phyloP scores from a whole-genome alignment of 2,329 filamentous ascomycete species.

The Fusarium falciforme region DNA sequence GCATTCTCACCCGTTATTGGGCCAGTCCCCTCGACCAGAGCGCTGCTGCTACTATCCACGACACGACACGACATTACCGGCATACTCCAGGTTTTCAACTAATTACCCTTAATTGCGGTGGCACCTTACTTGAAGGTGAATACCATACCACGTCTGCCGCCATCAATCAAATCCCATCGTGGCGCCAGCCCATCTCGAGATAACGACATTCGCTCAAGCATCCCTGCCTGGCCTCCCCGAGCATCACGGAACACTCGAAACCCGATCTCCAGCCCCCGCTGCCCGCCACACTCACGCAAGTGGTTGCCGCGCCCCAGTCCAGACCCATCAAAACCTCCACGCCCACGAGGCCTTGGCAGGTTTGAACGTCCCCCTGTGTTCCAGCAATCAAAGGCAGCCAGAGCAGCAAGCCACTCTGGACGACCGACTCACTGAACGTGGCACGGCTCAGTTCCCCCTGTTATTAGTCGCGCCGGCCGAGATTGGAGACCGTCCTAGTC shows the following conservation, averaged over 20 bases:
- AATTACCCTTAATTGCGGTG: slow-evolving; percentile 14
- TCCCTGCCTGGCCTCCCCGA: slow-evolving; percentile 1
- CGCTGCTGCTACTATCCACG: slow-evolving; percentile 9
- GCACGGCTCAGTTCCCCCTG: slow-evolving; percentile 35
- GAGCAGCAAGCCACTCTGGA: slow-evolving; percentile 35
- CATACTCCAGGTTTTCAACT: slow-evolving; percentile 23
- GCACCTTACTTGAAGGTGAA: slow-evolving; percentile 6
- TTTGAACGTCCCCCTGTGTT: slow-evolving; percentile 15
- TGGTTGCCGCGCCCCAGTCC: slow-evolving; percentile 2
- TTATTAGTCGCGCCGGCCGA: slow-evolving; percentile 25
- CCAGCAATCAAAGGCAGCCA: slow-evolving; percentile 14
- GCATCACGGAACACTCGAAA: slow-evolving; percentile 13
- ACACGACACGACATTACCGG: slow-evolving; percentile 5
- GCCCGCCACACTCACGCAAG: slow-evolving; percentile 7
- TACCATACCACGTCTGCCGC: not conserved
- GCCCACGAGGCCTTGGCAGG: slow-evolving; percentile 4
- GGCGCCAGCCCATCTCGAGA: slow-evolving; percentile 16
- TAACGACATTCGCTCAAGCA: slow-evolving; percentile 20
- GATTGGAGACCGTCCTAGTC: slow-evolving; percentile 17
- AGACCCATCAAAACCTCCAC: slow-evolving; percentile 20
- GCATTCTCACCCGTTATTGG: slow-evolving; percentile 12
- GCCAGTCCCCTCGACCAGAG: slow-evolving; percentile 13
- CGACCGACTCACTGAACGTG: slow-evolving; percentile 33
- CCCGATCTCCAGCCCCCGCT: slow-evolving; percentile 7
- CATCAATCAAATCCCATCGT: slow-evolving; percentile 13